Base-by-base conservation (phyloP, 257 asterid species). In the Datura wrightii region DNA sequence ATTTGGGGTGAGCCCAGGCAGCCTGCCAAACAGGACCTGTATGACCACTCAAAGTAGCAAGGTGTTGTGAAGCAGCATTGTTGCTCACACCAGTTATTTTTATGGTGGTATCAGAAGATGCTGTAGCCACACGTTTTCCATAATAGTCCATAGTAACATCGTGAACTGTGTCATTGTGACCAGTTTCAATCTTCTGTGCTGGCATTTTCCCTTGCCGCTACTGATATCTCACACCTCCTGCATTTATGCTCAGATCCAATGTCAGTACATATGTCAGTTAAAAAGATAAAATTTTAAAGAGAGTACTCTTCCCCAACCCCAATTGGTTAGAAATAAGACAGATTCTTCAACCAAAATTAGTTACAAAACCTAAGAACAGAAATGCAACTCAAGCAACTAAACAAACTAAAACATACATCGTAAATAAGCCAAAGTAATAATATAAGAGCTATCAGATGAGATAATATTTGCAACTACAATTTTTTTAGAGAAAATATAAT, bases 21-120 rank as follows among this genome's bases (percentile, higher is more conserved):
- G 94, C 95, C 88, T 96, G 97, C 99, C 99, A 96, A 59, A 96
- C 98, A 16, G 99, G 98, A 62, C 98, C 97, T 79, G 89, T 94
- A 85, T 96, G 99, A 39, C 98, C 98, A 18, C 76, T 92, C 90
- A 94, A 79, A 69, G 98, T 94, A 5, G 98, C 94, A 4, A 96
- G 95, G 80, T 90, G 98, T 90, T 94, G 98, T 0, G 98, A 92
- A 65, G 94, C 83, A 11, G 93, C 91, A 86, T 90, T 96, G 89
- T 86, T 92, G 83, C 92, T 81, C 44, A 94, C 94, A 5, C 97
- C 97, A 31, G 86, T 92, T 83, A 96, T 90, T 86, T 92, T 94
- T 79, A 96, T 87, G 24, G 97, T 92, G 85, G 96, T 84, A 87
- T 96, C 99, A 2, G 99, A 93, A 6, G 98, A 96, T 36, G 97